Conservation (phyloP, 768 basidiomycete species). For the Phaffia australis region DNA sequence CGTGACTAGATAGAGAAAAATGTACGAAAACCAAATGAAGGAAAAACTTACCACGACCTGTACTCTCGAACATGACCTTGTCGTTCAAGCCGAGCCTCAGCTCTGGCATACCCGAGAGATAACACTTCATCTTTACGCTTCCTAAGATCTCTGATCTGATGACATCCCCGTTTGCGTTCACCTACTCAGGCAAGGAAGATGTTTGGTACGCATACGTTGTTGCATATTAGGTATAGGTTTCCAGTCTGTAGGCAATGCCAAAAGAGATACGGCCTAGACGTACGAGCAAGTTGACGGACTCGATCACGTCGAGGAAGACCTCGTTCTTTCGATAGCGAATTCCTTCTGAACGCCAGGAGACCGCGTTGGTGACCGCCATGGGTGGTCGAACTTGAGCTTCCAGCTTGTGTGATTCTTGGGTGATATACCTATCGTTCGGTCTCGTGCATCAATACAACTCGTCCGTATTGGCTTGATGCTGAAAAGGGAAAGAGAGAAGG, state of each 20-base stretch:
- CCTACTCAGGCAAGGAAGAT: slow-evolving; percentile 43
- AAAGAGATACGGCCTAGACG: slow-evolving; percentile 33
- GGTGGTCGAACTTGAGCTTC: slow-evolving; percentile 58
- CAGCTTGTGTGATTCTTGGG: slow-evolving; percentile 17
- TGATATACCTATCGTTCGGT: background rate
- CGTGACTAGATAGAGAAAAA: background rate
- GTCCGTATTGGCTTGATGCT: background rate
- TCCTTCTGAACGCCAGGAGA: slow-evolving; percentile 95
- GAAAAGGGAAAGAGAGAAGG: background rate
- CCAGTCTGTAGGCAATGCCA: background rate
- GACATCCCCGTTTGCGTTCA: slow-evolving; percentile 66
- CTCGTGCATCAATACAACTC: too few species aligned
- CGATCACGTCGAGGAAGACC: slow-evolving; percentile 96
- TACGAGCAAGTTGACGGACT: slow-evolving; percentile 90
- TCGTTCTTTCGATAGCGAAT: slow-evolving; percentile 98
- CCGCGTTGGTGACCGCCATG: slow-evolving; percentile 94
- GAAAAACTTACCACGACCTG: slow-evolving; percentile 68
- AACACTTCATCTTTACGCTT: slow-evolving; percentile 99
- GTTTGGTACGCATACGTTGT: slow-evolving; percentile 1
- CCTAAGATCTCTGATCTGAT: slow-evolving; percentile 95
- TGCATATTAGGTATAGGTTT: slow-evolving; percentile 8
- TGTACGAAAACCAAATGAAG: background rate
- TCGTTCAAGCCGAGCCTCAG: slow-evolving; percentile 89
- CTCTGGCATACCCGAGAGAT: slow-evolving; percentile 99
- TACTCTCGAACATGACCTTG: slow-evolving; percentile 99